Evolutionary conservation across 208 protist genomes (phyloP), one percentile per base, ranked within the genome.

Genomic region (Trypanosoma platydactyli): DNA sequence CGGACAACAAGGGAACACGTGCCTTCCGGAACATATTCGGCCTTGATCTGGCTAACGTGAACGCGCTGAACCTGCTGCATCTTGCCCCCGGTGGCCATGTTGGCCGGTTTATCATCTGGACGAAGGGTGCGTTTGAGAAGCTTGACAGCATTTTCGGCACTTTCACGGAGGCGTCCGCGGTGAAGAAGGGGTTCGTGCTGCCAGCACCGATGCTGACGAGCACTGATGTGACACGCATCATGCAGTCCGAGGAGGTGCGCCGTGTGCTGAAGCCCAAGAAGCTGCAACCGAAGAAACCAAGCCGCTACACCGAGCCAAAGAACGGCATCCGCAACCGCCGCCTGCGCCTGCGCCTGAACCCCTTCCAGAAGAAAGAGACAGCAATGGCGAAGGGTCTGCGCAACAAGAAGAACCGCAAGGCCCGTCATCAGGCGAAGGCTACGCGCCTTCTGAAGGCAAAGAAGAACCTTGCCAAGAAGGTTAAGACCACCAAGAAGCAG

Each of bases 81-180:
- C 95, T 99, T 22, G 99, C 99, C 41, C 99, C 99, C 60, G 99
- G 98, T 91, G 98, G 98, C 60, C 98, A 99, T 84, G 58, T 99
- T 11, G 99, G 99, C 81, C 94, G 99, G 80, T 99, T 99, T 76
- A 75, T 99, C 83, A 97, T 99, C 84, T 99, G 99, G 99, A 98
- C 98, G 65, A 80, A 99, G 81, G 74, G 67, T 76, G 99, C 99
- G 35, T 99, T 99, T 81, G 84, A 97, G 69, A 83, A 91, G 78
- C 91, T 99, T 25, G 95, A 99, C 81, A 48, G 49, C n/a, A 76
- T 99, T 80, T 99, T 96, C 71, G 98, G 98, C 67, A 98, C 97
- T 35, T 86, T 86, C 71, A 79, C 64, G 55, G 77, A 84, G 60
- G 61, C 60, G 5, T 97, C 97, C 22, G 42, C 76, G 20, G 61